Conservation (phyloP, 208 protist species). For the Trypanosoma theileri region DNA sequence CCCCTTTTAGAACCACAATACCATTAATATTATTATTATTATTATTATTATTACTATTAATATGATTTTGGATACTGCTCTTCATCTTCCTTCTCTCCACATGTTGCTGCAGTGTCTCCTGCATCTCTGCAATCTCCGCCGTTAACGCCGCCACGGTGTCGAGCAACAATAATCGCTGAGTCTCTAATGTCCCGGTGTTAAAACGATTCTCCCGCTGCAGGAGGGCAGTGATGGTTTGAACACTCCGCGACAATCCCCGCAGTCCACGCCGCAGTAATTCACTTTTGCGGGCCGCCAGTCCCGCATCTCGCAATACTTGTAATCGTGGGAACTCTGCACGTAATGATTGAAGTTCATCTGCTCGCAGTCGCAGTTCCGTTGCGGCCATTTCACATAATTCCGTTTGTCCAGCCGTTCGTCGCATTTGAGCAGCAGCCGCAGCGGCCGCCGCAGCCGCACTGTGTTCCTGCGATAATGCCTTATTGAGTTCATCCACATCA, state of each 20-base stretch:
- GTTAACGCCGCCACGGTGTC: slow-evolving; percentile 24
- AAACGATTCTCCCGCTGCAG: slow-evolving; percentile 33
- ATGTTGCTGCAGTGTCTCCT: slow-evolving; percentile 11
- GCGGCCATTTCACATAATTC: slow-evolving; percentile 57
- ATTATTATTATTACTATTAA: no score
- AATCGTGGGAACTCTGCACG: slow-evolving; percentile 25
- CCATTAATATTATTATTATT: no score
- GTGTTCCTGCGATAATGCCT: slow-evolving; percentile 19
- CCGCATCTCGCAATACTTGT: slow-evolving; percentile 24
- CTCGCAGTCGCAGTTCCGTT: slow-evolving; percentile 41
- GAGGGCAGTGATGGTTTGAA: slow-evolving; percentile 12
- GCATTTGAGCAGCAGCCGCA: slow-evolving; percentile 25
- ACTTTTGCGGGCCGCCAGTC: slow-evolving; percentile 36
- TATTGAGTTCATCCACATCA: slow-evolving; percentile 33
- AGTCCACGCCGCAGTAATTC: slow-evolving; percentile 20
- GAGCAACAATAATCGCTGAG: slow-evolving; percentile 40
- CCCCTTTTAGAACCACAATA: no score
- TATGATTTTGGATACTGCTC: no score
- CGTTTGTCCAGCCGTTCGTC: slow-evolving; percentile 37
- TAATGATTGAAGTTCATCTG: slow-evolving; percentile 33
- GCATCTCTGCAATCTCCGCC: slow-evolving; percentile 16
- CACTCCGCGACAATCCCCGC: slow-evolving; percentile 28
- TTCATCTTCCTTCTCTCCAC: no score
- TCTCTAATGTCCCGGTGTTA: slow-evolving; percentile 49
- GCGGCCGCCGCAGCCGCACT: slow-evolving; percentile 28